Evolutionary conservation across 1,139 yeast species (phyloP).

Genomic region (Hansenula sp.): DNA sequence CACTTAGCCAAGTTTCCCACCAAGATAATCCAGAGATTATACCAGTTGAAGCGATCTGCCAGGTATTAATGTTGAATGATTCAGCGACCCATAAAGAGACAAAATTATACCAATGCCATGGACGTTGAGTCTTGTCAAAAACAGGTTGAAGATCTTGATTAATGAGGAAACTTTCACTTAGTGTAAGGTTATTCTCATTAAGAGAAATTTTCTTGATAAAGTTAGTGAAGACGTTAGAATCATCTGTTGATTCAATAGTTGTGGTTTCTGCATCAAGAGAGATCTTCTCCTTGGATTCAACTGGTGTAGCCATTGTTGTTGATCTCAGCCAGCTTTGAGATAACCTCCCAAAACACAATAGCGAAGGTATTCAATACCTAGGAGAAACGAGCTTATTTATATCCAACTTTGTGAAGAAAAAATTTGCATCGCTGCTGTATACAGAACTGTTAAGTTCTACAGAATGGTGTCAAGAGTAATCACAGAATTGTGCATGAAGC

Average conservation of each 20-base stretch:
- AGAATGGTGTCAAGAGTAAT: too few relatives aligned
- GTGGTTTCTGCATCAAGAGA: conserved; percentile 9
- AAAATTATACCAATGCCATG: conserved; percentile 79
- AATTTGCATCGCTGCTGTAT: too few relatives aligned
- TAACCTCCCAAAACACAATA: neutral
- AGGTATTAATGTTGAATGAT: conserved; percentile 21
- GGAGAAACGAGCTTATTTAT: neutral
- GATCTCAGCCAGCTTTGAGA: neutral
- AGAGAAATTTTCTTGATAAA: conserved; percentile 11
- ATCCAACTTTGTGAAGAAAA: too few relatives aligned
- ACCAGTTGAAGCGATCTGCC: conserved; percentile 24
- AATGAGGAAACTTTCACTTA: conserved; percentile 55
- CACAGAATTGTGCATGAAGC: too few relatives aligned
- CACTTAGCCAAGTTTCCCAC: conserved; percentile 1
- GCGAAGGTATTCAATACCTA: neutral
- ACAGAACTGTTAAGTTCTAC: too few relatives aligned
- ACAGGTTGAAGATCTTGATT: conserved; percentile 79
- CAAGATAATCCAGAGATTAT: conserved; percentile 25
- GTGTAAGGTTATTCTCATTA: conserved; percentile 29
- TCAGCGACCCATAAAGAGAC: conserved; percentile 36
- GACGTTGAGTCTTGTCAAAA: conserved; percentile 56
- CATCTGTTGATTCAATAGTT: neutral
- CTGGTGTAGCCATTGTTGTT: neutral
- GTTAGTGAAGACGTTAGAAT: neutral
- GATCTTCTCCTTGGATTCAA: neutral